Evolutionary conservation across 148 eudicot species (phyloP).

Genomic region (Rheum nobile): DNA sequence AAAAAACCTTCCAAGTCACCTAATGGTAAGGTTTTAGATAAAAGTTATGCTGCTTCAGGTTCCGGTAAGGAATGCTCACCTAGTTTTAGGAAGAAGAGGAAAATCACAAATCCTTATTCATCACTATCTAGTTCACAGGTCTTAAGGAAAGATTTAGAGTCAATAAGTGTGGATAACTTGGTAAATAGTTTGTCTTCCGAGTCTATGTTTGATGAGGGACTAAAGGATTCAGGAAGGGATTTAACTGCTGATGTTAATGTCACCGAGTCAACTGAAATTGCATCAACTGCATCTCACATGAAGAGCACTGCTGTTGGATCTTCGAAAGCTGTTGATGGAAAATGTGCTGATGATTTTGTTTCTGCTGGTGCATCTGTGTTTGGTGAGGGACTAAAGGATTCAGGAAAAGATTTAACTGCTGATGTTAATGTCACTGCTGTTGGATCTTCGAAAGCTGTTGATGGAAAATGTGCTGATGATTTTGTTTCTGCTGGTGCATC

Average conservation of each 20-base stretch:
- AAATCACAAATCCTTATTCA: conserved; percentile 13
- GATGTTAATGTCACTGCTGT: conserved; percentile 9
- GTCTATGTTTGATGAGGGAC: conserved; percentile 15
- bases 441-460: conserved; percentile 11
- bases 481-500: no score
- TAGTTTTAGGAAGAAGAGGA: conserved; percentile 36
- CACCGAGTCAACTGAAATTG: conserved; percentile 10
- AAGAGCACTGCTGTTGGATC: conserved; percentile 7
- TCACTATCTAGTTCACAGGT: conserved; percentile 20
- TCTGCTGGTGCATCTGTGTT: conserved; percentile 4
- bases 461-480: background rate
- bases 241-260: conserved; percentile 8
- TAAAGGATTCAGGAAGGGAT: conserved; percentile 12
- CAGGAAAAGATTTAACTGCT: conserved; percentile 10
- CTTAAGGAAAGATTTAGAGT: conserved; percentile 15
- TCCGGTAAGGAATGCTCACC: conserved; percentile 14
- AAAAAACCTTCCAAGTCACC: conserved; percentile 7
- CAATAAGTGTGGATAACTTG: conserved; percentile 14
- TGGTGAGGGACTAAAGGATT: conserved; percentile 12
- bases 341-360: background rate
- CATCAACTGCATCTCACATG: no score
- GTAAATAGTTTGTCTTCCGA: conserved; percentile 10
- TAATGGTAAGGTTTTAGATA: conserved; percentile 19
- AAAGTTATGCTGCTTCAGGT: conserved; percentile 15
- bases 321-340: conserved; percentile 7